Conservation (phyloP, 2,329 filamentous ascomycete species). For the Aspergillus neoniger region DNA sequence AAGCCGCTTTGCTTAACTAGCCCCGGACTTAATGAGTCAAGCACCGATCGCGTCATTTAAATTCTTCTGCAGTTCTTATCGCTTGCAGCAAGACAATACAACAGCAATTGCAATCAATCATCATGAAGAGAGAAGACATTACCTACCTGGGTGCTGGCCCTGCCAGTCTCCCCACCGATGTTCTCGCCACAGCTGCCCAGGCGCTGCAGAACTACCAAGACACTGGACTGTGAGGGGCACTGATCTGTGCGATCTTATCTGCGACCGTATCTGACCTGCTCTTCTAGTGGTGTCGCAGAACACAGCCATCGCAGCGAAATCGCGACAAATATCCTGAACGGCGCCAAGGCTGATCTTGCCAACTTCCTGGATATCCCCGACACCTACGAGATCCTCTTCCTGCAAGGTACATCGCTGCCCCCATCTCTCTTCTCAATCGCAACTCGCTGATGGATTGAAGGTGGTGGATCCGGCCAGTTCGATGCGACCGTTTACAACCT, state of each 20-base stretch:
- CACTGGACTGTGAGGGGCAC: slow-evolving; percentile 62
- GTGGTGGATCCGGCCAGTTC: slow-evolving; percentile 83
- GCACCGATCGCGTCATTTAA: slow-evolving; percentile 1
- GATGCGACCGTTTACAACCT: slow-evolving; percentile 82
- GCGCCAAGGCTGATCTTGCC: slow-evolving; percentile 73
- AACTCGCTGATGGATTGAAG: slow-evolving; percentile 46
- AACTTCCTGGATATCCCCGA: slow-evolving; percentile 78
- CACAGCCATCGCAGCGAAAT: slow-evolving; percentile 83
- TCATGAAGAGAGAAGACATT: slow-evolving; percentile 70
- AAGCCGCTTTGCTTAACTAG: not conserved
- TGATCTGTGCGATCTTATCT: not conserved
- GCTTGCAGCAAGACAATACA: not conserved
- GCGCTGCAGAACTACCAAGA: slow-evolving; percentile 80
- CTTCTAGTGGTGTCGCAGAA: slow-evolving; percentile 69
- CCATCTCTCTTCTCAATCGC: not conserved
- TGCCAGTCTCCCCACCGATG: slow-evolving; percentile 77
- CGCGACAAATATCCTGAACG: slow-evolving; percentile 75
- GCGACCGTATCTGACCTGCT: slow-evolving; percentile 6
- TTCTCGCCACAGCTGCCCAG: slow-evolving; percentile 74
- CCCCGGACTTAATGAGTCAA: slow-evolving; percentile 7
- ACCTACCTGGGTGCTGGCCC: slow-evolving; percentile 90
- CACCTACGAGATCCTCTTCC: slow-evolving; percentile 78
- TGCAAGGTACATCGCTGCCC: slow-evolving; percentile 58
- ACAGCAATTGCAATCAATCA: not conserved
- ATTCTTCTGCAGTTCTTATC: slow-evolving; percentile 1